Evolutionary conservation across 2,329 filamentous ascomycete species (phyloP).

Genomic region (Endothia cerciana): DNA sequence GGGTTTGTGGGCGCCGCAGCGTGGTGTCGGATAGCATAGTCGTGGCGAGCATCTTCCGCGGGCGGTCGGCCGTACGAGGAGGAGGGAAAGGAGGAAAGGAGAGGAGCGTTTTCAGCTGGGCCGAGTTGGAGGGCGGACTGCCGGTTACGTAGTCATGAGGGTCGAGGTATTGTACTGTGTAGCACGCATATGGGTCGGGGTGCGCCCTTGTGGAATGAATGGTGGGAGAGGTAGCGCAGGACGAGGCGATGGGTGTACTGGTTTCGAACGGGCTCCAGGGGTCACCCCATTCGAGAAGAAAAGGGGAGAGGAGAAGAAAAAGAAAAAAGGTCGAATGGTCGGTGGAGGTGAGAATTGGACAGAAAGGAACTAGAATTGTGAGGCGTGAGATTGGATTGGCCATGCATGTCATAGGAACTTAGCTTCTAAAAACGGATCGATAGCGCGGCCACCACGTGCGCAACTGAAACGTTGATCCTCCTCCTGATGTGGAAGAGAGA

Average conservation of each 20-base stretch:
- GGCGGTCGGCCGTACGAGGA: neutral
- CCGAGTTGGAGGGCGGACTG: neutral
- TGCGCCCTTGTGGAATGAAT: neutral
- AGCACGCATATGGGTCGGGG: no score
- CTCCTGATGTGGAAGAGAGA: neutral
- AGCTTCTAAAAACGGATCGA: neutral
- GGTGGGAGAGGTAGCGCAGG: neutral
- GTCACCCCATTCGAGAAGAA: neutral
- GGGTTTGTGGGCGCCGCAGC: constrained; percentile 37
- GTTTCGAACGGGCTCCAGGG: neutral
- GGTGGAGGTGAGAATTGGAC: neutral
- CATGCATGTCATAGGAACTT: neutral
- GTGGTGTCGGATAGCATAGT: constrained; percentile 20
- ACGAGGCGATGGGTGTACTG: neutral
- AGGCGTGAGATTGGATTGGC: neutral
- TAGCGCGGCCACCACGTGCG: neutral
- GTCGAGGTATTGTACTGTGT: neutral
- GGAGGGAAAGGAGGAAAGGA: neutral
- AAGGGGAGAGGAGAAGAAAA: no score
- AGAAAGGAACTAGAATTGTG: neutral
- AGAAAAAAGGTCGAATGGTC: neutral
- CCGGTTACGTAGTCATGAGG: constrained; percentile 13
- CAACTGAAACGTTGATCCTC: neutral
- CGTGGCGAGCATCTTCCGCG: neutral
- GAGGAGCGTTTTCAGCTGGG: neutral